Conservation (phyloP, 2,329 filamentous ascomycete genomes). For the Verticillium isaacii region DNA sequence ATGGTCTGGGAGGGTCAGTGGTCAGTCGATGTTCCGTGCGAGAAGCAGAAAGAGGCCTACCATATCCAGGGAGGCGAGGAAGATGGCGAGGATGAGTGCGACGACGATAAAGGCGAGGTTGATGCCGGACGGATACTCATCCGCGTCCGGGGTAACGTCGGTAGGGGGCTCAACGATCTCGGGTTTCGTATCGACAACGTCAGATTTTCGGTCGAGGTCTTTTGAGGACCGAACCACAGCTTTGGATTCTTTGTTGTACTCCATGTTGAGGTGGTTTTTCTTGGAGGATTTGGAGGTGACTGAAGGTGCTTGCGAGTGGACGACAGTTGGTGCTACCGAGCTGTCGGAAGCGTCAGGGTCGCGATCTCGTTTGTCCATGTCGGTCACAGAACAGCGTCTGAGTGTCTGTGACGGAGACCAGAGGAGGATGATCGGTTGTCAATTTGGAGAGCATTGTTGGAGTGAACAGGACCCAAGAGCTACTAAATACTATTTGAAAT, state of each 20-base stretch:
- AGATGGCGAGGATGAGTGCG: conserved; percentile 32
- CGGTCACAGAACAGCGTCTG: too few relatives aligned
- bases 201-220: not conserved
- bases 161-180: not conserved
- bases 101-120: conserved; percentile 29
- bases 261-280: not conserved
- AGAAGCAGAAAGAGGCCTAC: not conserved
- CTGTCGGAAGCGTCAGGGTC: not conserved
- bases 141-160: not conserved
- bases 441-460: not conserved
- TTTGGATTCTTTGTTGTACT: not conserved
- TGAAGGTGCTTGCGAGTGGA: not conserved
- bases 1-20: conserved; percentile 23
- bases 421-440: too few relatives aligned
- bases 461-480: too few relatives aligned
- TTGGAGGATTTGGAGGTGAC: not conserved
- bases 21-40: too few relatives aligned
- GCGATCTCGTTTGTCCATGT: not conserved
- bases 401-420: too few relatives aligned
- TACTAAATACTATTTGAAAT: not conserved
- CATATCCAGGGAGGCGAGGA: conserved; percentile 34
- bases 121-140: conserved; percentile 7
- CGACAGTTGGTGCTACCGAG: not conserved
- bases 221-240: not conserved
- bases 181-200: not conserved